These are phyloP conservation scores for Elaeis guineensis DNA, from an alignment of 176 grass and related monocot species.

Conservation along the genomic window DNA sequence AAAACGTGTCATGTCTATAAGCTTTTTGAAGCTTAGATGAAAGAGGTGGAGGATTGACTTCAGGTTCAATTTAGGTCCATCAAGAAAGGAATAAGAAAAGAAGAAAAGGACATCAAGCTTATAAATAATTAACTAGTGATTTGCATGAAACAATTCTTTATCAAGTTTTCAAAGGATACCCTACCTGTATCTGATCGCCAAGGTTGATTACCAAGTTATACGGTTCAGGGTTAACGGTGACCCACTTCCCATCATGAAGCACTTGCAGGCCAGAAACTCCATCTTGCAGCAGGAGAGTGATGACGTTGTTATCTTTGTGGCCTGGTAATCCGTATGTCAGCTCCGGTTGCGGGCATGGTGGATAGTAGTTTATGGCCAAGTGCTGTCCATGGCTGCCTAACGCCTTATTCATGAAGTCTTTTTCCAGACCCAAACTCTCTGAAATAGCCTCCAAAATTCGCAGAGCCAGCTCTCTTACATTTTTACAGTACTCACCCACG, in stretches of 20 bases:
- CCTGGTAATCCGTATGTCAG: slow-evolving; percentile 76
- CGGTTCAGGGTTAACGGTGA: slow-evolving; percentile 59
- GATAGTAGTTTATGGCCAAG: slow-evolving; percentile 96
- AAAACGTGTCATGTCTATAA: too few species aligned
- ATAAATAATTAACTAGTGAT: too few species aligned
- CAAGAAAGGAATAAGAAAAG: too few species aligned
- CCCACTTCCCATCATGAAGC: slow-evolving; percentile 46
- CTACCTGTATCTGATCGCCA: slow-evolving; percentile 80
- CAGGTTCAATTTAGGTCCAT: too few species aligned
- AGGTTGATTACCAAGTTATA: slow-evolving; percentile 70
- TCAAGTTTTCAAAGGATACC: too few species aligned
- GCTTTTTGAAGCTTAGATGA: too few species aligned
- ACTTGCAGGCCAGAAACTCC: slow-evolving; percentile 77
- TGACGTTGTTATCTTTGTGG: slow-evolving; percentile 86
- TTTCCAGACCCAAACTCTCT: slow-evolving; percentile 58
- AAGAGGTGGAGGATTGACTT: too few species aligned
- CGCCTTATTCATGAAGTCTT: slow-evolving; percentile 56
- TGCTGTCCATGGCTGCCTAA: slow-evolving; percentile 82
- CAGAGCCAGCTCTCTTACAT: slow-evolving; percentile 53
- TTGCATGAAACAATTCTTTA: too few species aligned
- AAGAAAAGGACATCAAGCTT: too few species aligned
- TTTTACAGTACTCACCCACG: slow-evolving; percentile 56
- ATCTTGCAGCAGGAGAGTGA: slow-evolving; percentile 84
- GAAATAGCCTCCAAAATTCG: slow-evolving; percentile 58
- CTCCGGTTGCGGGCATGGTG: slow-evolving; percentile 82